Percentiles rank a stretch among this genome's conserved stretches.
Conservation (phyloP, 345 rosid genomes). For the Arabidopsis suecica region DNA sequence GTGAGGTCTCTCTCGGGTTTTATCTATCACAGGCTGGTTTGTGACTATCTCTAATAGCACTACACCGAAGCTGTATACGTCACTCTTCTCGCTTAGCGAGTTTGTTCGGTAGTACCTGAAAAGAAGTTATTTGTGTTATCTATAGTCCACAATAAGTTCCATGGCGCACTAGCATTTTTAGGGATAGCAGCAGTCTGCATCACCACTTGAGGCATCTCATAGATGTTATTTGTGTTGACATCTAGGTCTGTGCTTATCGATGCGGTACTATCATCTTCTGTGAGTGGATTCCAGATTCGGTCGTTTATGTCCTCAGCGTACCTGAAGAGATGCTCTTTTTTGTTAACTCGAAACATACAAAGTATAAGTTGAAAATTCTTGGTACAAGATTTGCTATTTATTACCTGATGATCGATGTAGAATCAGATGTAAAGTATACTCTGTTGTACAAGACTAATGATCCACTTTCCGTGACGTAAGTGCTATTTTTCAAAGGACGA, state of each 20-base stretch:
- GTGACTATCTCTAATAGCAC: slow-evolving; percentile 60
- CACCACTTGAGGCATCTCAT: slow-evolving; percentile 35
- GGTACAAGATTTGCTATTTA: too few species aligned
- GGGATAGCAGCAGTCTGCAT: slow-evolving; percentile 45
- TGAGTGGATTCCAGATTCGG: slow-evolving; percentile 39
- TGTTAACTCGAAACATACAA: neutral
- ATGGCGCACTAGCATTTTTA: slow-evolving; percentile 21
- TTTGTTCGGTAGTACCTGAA: slow-evolving; percentile 45
- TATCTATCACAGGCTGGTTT: slow-evolving; percentile 47
- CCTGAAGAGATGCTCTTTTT: slow-evolving; percentile 32
- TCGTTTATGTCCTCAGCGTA: slow-evolving; percentile 47
- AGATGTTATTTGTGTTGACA: neutral
- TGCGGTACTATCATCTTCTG: neutral
- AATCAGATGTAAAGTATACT: slow-evolving; percentile 1
- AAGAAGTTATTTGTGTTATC: neutral
- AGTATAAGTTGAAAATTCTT: too few species aligned
- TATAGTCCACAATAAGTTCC: neutral
- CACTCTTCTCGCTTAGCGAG: slow-evolving; percentile 57
- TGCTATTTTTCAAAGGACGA: slow-evolving; percentile 39
- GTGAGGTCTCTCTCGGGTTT: slow-evolving; percentile 39
- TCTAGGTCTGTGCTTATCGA: too few species aligned
- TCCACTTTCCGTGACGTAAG: slow-evolving; percentile 38
- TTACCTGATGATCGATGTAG: neutral
- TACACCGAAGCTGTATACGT: slow-evolving; percentile 64
- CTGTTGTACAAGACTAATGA: slow-evolving; percentile 13